Percentiles rank a stretch among this genome's conserved stretches.
Evolutionary conservation across 441 rosid genomes (phyloP).

Genomic region (Pelargonium australe): DNA sequence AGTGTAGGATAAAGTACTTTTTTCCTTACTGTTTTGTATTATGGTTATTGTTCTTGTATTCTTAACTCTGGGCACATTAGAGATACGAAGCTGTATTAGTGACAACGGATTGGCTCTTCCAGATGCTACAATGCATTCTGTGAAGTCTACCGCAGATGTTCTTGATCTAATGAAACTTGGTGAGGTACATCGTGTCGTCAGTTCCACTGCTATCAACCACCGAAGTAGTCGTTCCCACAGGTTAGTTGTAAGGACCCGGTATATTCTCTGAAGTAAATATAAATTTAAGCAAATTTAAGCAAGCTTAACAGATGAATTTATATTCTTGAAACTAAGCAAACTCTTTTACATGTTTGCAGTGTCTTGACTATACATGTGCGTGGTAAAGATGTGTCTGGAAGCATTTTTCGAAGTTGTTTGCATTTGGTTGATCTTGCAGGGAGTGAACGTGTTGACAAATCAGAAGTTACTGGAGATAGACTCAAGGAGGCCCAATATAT

Average conservation of each 20-base stretch:
- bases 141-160: constrained; percentile 68
- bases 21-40: constrained; percentile 1
- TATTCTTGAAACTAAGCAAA: constrained; percentile 18
- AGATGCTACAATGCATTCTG: constrained; percentile 70
- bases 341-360: constrained; percentile 38
- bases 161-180: constrained; percentile 74
- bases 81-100: constrained; percentile 64
- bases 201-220: constrained; percentile 71
- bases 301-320: neutral
- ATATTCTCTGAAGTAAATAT: neutral
- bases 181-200: constrained; percentile 66
- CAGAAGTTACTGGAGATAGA: constrained; percentile 88
- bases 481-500: constrained; percentile 85
- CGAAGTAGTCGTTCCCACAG: constrained; percentile 89
- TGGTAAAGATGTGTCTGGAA: constrained; percentile 68
- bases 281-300: neutral
- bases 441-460: constrained; percentile 84
- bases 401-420: constrained; percentile 63
- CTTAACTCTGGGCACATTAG: constrained; percentile 64
- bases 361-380: constrained; percentile 69
- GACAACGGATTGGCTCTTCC: constrained; percentile 74
- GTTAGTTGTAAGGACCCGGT: constrained; percentile 31
- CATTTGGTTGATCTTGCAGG: constrained; percentile 98
- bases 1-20: neutral
- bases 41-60: constrained; percentile 11